Conservation (phyloP, 352 stramenopile genomes). For the Stephanocyclus meneghinianus region DNA sequence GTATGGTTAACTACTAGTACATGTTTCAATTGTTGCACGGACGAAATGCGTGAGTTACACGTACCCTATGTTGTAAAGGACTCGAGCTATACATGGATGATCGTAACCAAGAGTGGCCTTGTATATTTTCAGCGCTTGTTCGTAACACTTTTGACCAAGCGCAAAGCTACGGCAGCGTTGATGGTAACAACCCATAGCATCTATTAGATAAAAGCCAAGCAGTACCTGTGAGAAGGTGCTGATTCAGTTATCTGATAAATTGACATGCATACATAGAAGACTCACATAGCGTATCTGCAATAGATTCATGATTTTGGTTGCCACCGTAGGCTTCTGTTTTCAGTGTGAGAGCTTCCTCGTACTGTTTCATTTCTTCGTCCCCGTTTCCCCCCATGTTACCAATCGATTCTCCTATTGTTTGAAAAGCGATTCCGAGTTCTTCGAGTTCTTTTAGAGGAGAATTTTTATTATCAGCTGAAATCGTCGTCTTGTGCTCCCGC, state of each 20-base stretch:
- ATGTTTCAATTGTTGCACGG: too few species aligned
- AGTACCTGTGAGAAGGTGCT: neutral
- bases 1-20: too few species aligned
- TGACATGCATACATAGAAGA: neutral
- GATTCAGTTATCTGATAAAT: neutral
- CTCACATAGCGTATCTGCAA: constrained; percentile 51
- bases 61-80: constrained; percentile 57
- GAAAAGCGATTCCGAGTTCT: constrained; percentile 41
- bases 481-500: constrained; percentile 15
- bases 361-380: constrained; percentile 52
- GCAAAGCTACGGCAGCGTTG: constrained; percentile 39
- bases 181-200: constrained; percentile 47
- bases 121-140: constrained; percentile 67
- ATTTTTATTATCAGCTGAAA: constrained; percentile 12
- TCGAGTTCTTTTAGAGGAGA: constrained; percentile 19
- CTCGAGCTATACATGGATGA: constrained; percentile 27
- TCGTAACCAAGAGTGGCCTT: constrained; percentile 43
- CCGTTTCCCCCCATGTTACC: constrained; percentile 24
- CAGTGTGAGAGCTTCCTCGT: constrained; percentile 49
- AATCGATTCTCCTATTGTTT: constrained; percentile 47
- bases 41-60: neutral
- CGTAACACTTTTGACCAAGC: constrained; percentile 67
- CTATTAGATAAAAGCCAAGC: constrained; percentile 13
- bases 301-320: constrained; percentile 49
- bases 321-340: constrained; percentile 45